Base-by-base conservation (phyloP, 2,329 filamentous ascomycete species). In the Beauveria australis region DNA sequence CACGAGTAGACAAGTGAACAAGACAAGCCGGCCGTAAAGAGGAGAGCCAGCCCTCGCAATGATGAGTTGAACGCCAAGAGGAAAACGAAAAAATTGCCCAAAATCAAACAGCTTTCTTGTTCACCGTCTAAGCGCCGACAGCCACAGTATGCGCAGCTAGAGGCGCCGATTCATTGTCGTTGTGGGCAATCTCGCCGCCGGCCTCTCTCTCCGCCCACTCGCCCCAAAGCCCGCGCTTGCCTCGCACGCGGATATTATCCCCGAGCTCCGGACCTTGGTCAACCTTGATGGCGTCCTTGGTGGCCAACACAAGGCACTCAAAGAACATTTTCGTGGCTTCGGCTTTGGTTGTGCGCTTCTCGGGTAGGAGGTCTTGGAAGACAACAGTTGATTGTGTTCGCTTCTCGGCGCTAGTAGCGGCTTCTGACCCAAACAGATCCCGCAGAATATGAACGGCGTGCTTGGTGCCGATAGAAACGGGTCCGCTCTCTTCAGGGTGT, bases 311-410 rank as follows among this genome's bases (percentile, higher is more conserved):
- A 26, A 99, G 81, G 59, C 94, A 88, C 76, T 99, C 94, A 69
- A 99, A 99, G 78, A 99, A 99, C 92, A 99, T 97, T 81, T 97
- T 97, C 48, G 94, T 99, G 0, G 94, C 94, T 68, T 97, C 94
- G 9, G 89, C 89, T 73, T 91, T 90, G 66, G 83, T 91, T 0
- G 93, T 93, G 63, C 83, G 84, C 65, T 81, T 77, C 74, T 96
- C 91, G 0, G 94, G 94, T 40, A 97, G 82, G 53, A 99, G 81
- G 61, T 96, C 89, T 69, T 97, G 93, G 80, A 99, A 97, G 3
- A 95, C 81, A 3, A 96, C 91, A 14, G 85, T 85, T 26, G 81
- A 82, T 72, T 89, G 89, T 73, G 88, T 89, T 68, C 92, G 86
- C 74, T 89, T 87, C 61, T 86, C 84, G 3, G 87, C 82, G 64